Conservation (phyloP, 139 green algal genomes). For the Trebouxia sp. region DNA sequence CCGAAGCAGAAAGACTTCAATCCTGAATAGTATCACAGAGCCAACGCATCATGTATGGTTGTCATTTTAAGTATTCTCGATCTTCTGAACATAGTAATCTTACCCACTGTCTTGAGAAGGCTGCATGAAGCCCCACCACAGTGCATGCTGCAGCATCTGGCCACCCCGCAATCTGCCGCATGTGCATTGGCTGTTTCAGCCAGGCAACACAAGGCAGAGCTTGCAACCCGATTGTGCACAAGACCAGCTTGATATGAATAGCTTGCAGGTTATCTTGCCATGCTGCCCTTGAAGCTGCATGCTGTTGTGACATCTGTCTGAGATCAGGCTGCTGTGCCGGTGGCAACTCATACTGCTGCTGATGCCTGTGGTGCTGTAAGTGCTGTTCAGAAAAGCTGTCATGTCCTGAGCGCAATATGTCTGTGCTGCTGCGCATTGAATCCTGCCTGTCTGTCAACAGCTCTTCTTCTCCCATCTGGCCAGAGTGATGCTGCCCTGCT, state of each 20-base stretch:
- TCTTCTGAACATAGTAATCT: too few relatives aligned
- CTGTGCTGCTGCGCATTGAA: neutral
- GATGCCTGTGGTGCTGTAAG: too few relatives aligned
- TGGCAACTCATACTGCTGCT: too few relatives aligned
- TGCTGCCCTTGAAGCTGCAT: neutral
- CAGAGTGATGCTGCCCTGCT: too few relatives aligned
- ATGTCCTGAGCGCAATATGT: neutral
- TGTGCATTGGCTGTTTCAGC: conserved; percentile 1
- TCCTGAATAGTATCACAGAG: too few relatives aligned
- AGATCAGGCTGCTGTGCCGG: neutral
- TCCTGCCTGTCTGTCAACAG: neutral
- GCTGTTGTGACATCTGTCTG: neutral
- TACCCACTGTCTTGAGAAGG: neutral
- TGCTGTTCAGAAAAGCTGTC: too few relatives aligned
- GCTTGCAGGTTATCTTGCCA: neutral
- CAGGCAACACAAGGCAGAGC: neutral
- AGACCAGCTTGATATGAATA: neutral
- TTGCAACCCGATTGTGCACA: neutral
- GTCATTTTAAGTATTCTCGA: too few relatives aligned
- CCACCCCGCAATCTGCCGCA: neutral
- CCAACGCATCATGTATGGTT: too few relatives aligned
- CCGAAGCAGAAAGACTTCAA: too few relatives aligned
- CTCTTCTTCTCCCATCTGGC: too few relatives aligned
- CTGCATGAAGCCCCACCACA: neutral
- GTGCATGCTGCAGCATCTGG: neutral